A percentile compares a stretch with the other conserved stretches of the same genome.
Conservation (phyloP, 768 basidiomycete genomes). For the Boletus tylopilopsis region DNA sequence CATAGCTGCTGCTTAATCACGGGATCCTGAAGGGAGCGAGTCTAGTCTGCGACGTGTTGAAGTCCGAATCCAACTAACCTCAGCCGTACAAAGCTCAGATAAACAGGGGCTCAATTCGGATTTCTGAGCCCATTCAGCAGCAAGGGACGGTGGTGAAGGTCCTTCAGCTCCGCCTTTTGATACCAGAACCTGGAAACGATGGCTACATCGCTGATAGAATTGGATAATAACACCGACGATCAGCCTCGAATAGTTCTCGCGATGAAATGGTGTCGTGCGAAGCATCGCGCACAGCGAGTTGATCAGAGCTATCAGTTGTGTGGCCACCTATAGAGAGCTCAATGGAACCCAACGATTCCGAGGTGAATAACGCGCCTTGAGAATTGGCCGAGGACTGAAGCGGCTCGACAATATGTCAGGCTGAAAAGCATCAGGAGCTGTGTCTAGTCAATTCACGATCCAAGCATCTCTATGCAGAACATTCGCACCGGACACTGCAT, state of each 20-base stretch:
- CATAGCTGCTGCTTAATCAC: constrained; percentile 54
- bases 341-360: not conserved
- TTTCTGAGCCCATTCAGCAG: constrained; percentile 82
- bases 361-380: constrained; percentile 52
- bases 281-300: constrained; percentile 93
- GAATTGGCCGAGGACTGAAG: constrained; percentile 68
- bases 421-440: constrained; percentile 85
- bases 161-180: constrained; percentile 40
- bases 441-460: constrained; percentile 1
- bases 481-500: constrained; percentile 67
- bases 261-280: constrained; percentile 87
- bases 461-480: not conserved
- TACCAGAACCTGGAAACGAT: constrained; percentile 77
- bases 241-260: constrained; percentile 90
- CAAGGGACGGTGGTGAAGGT: constrained; percentile 45
- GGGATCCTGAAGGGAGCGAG: constrained; percentile 31
- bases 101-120: constrained; percentile 75
- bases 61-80: constrained; percentile 39
- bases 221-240: constrained; percentile 93
- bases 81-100: constrained; percentile 53
- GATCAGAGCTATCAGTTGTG: constrained; percentile 82
- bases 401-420: constrained; percentile 66
- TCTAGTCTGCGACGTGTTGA: not conserved
- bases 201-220: constrained; percentile 92
- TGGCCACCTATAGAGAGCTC: constrained; percentile 59